These are phyloP conservation scores for Arthrobotrys pseudoclavata DNA, from an alignment of 2,329 filamentous ascomycete species.

Conservation along the genomic window DNA sequence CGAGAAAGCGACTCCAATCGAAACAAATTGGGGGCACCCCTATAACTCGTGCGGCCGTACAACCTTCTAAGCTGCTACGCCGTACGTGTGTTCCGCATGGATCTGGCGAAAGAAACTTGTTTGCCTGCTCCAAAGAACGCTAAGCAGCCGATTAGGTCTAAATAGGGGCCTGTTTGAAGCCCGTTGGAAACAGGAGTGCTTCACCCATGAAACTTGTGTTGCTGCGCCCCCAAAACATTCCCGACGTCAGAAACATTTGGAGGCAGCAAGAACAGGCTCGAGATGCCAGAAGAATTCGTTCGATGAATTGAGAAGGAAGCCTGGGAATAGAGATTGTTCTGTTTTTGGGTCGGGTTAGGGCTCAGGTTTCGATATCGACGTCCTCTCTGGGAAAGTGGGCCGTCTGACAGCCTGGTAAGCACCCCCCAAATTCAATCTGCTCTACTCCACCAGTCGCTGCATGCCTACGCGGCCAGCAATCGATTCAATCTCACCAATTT, in stretches of 20 bases:
- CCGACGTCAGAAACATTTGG: slow-evolving; percentile 25
- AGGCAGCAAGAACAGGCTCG: slow-evolving; percentile 46
- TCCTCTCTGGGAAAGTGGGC: slow-evolving; percentile 25
- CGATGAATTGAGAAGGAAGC: slow-evolving; percentile 7
- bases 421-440: slow-evolving; percentile 4
- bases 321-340: neutral
- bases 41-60: slow-evolving; percentile 42
- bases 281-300: slow-evolving; percentile 19
- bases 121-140: slow-evolving; percentile 7
- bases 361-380: neutral
- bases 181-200: slow-evolving; percentile 59
- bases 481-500: neutral
- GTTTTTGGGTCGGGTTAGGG: slow-evolving; percentile 22
- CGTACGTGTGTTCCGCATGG: slow-evolving; percentile 14
- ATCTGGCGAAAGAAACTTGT: slow-evolving; percentile 25
- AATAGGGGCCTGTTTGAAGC: slow-evolving; percentile 40
- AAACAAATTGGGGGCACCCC: slow-evolving; percentile 42
- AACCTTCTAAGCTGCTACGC: slow-evolving; percentile 25
- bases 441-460: slow-evolving; percentile 8
- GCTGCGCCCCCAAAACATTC: slow-evolving; percentile 49
- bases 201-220: slow-evolving; percentile 52
- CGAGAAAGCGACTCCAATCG: slow-evolving; percentile 36
- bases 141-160: slow-evolving; percentile 21
- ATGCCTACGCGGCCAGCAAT: neutral
- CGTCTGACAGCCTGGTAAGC: slow-evolving; percentile 11